Evolutionary conservation across 306 rosid species (phyloP), one percentile per base, ranked within the genome.

Genomic region (Erythrophleum fordii): DNA sequence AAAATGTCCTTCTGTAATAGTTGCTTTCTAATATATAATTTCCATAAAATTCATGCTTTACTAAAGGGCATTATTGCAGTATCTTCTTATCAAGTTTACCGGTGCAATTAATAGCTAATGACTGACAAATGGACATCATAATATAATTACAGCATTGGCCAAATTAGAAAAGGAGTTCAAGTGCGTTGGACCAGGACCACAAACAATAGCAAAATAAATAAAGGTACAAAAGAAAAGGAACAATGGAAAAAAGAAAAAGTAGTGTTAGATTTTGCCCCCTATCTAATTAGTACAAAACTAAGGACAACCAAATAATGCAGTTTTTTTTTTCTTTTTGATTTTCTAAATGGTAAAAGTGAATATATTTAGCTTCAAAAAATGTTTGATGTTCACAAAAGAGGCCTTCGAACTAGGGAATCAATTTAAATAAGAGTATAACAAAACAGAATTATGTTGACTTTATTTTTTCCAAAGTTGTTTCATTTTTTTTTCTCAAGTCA

Each of bases 111-210:
- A 37, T 35, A 29, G 23, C 22, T 3, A 48, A 72, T 23, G 28
- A 72, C 80, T 77, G 73, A 41, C 31, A 56, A 23, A 9, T 23
- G 29, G 29, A 69, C 73, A 74, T 45, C 82, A 73, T 75, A 66
- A 76, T 69, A 61, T 52, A 72, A 22, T 64, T 66, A 61, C 53
- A 67, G 22, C 16, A 49, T 31, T 59, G 64, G 77, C 80, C 89
- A 78, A 82, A 56, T 20, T 18, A 49, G 66, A 64, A 78, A 53
- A 49, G 42, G 22, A 17, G 26, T 39, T 39, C 9, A 9, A 3
- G 64, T 78, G 5, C 42, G 58, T 25, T 72, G 84, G 70, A 37
- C 44, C 80, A 56, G 31, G 62, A 26, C 37, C 66, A 26, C 72
- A 28, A 14, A 44, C 74, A 4, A 20, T 18, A 53, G 61, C 51